Evolutionary conservation across 805 yeast species (phyloP).

Genomic region (Candida vaughaniae): DNA sequence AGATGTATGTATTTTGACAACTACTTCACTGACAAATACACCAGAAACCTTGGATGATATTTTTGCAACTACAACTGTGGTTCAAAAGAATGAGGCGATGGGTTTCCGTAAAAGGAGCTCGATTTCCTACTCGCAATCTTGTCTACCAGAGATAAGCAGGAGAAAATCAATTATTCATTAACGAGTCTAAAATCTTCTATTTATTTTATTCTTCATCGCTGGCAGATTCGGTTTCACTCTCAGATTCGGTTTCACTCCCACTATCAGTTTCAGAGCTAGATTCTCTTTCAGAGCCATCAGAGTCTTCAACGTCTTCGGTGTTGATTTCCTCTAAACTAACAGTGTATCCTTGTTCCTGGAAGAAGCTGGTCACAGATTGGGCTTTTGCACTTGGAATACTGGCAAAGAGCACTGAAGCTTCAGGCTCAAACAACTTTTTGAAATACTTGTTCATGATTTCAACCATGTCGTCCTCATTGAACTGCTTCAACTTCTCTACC

Average conservation of each 20-base stretch:
- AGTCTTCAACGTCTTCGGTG: slow-evolving; percentile 18
- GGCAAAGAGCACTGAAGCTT: slow-evolving; percentile 59
- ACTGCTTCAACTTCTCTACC: slow-evolving; percentile 50
- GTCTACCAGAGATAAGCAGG: too few species aligned
- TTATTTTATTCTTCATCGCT: too few species aligned
- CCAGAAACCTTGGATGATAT: too few species aligned
- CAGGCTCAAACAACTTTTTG: slow-evolving; percentile 59
- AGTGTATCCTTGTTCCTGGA: slow-evolving; percentile 56
- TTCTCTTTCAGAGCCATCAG: slow-evolving; percentile 22
- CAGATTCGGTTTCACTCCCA: slow-evolving; percentile 19
- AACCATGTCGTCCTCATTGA: slow-evolving; percentile 52
- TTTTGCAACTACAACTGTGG: too few species aligned
- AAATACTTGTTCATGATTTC: slow-evolving; percentile 57
- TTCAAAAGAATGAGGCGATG: too few species aligned
- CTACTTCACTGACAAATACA: too few species aligned
- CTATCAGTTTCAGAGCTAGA: slow-evolving; percentile 16
- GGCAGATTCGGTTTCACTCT: too few species aligned
- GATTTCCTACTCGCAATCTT: too few species aligned
- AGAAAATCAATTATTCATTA: too few species aligned
- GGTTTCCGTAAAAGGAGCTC: too few species aligned
- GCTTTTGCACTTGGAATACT: slow-evolving; percentile 71
- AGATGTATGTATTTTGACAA: too few species aligned
- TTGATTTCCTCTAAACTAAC: slow-evolving; percentile 56
- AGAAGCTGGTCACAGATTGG: slow-evolving; percentile 45
- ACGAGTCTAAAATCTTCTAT: too few species aligned